Evolutionary conservation across 352 stramenopile species (phyloP), one percentile per base, ranked within the genome.

Genomic region (Phytophthora syringae): DNA sequence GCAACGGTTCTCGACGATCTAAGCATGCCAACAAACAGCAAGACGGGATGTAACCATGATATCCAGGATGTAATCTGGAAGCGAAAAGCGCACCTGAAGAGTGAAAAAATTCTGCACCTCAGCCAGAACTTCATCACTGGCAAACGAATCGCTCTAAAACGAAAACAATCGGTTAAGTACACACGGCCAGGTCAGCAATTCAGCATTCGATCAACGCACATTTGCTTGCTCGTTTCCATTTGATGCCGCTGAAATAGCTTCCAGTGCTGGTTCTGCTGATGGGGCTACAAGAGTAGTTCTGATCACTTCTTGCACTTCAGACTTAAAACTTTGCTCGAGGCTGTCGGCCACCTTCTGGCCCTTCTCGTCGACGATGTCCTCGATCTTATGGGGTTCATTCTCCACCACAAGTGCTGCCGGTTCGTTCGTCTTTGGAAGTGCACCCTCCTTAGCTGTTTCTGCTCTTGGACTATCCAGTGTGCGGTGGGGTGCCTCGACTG

Each of bases 1-100:
- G 54, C 80, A 81, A 54, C 81, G 80, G 57, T 84, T 86, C 25
- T 84, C 76, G 3, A 49, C 27, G 55, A 90, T 76, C 79, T 90
- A 42, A n/a, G 25, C 18, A 47, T 59, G 16, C 20, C 22, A 45
- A 40, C 7, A 45, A 32, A 24, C 16, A 13, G 39, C 7, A 27
- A 5, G 7, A 53, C 25, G 5, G 24, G 4, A 24, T 34, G 11
- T 32, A 10, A 32, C 5, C 27, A 32, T 10, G 9, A 32, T 10
- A 32, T 10, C 9, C 27, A 32, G 5, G 27, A 32, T 32, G 27
- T 5, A 32, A 5, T 32, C 9, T 32, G 27, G 27, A 10, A 32
- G 9, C 27, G 5, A 32, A 10, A 16, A 15, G 37, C 52, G 5
- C 59, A 86, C 77, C 65, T 86, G 73, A 25, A 61, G 37, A 0